Conservation (phyloP, 345 rosid genomes). For the Boechera retrofracta region DNA sequence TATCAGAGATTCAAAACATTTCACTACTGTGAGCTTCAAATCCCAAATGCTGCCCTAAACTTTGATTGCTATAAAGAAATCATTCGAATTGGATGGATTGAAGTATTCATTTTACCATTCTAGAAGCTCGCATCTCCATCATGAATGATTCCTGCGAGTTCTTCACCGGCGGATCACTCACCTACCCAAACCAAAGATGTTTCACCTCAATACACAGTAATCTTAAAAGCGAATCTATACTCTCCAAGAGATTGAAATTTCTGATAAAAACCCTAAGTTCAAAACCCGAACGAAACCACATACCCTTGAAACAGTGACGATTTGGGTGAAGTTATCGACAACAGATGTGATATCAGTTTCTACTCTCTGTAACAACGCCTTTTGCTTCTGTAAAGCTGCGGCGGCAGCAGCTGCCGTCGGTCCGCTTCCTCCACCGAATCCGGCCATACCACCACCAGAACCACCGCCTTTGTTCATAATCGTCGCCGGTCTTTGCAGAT, state of each 20-base stretch:
- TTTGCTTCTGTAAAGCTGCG: conserved; percentile 87
- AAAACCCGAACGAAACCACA: not conserved
- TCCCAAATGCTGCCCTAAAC: not conserved
- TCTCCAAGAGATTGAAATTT: not conserved
- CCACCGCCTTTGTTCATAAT: conserved; percentile 74
- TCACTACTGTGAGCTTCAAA: not conserved
- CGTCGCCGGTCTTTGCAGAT: not conserved
- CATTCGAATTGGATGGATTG: not conserved
- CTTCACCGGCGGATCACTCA: conserved; percentile 74
- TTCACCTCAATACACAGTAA: not conserved
- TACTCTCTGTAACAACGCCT: conserved; percentile 75
- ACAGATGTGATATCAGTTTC: conserved; percentile 78
- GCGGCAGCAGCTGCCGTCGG: conserved; percentile 84
- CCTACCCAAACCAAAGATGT: conserved; percentile 48
- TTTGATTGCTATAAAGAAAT: not conserved
- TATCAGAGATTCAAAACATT: not conserved
- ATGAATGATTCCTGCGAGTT: conserved; percentile 85
- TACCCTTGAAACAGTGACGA: conserved; percentile 79
- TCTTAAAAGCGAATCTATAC: not conserved
- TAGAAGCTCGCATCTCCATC: conserved; percentile 96
- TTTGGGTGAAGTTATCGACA: conserved; percentile 84
- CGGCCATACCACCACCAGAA: conserved; percentile 47
- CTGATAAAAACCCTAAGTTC: not conserved
- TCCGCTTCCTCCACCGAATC: conserved; percentile 57
- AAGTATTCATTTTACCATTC: conserved; percentile 57